These are phyloP conservation scores for Alnus rubra DNA, from an alignment of 306 rosid genomes.

Conservation along the genomic window DNA sequence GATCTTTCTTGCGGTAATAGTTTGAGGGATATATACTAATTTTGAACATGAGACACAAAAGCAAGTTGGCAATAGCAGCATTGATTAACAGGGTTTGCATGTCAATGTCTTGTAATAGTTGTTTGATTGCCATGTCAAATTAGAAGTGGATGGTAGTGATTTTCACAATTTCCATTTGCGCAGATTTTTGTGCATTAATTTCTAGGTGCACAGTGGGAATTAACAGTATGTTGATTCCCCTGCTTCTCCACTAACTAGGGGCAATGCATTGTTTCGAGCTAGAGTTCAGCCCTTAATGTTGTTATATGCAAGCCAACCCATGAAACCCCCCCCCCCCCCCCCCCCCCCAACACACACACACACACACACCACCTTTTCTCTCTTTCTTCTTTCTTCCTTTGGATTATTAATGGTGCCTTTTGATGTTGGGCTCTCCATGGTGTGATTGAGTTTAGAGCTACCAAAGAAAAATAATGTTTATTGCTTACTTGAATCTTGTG, in stretches of 20 bases:
- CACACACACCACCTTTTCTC: background rate
- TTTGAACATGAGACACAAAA: too few relatives aligned
- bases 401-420: background rate
- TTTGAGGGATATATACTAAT: too few relatives aligned
- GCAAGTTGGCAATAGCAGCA: background rate
- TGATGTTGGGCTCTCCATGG: background rate
- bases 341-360: too few relatives aligned
- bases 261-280: background rate
- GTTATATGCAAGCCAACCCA: background rate
- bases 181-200: background rate
- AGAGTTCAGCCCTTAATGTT: background rate
- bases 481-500: slow-evolving; percentile 20
- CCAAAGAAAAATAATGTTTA: background rate
- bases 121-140: background rate
- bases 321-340: background rate
- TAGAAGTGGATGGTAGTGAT: too few relatives aligned
- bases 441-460: background rate
- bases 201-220: background rate
- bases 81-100: background rate
- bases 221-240: background rate
- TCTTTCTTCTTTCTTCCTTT: background rate
- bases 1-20: too few relatives aligned
- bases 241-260: background rate
- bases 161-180: background rate
- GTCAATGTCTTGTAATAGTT: background rate